A percentile compares a stretch with the other conserved stretches of the same genome.
phyloP scores from a whole-genome alignment of 2,329 filamentous ascomycete genomes.

The Thielaviopsis ethacetica region DNA sequence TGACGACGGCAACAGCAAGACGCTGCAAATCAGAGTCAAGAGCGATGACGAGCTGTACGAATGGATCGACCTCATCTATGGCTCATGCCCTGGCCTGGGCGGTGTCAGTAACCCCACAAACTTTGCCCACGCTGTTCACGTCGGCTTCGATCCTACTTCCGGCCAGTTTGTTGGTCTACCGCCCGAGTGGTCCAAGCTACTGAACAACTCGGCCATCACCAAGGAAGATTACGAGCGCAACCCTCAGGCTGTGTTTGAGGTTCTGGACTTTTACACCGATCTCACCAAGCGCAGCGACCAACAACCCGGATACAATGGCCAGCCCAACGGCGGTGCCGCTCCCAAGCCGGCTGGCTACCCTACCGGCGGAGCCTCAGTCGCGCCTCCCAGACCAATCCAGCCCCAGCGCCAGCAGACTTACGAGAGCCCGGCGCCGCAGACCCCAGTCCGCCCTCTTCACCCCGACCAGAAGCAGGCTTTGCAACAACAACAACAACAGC shows the following conservation, averaged over 20 bases:
- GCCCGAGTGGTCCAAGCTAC: conserved; percentile 89
- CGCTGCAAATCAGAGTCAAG: conserved; percentile 84
- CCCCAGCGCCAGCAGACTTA: conserved; percentile 26
- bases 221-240: conserved; percentile 98
- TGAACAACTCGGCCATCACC: conserved; percentile 92
- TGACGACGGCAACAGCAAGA: conserved; percentile 65
- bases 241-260: conserved; percentile 69
- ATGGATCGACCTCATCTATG: conserved; percentile 97
- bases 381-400: conserved; percentile 44
- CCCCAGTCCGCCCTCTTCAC: conserved; percentile 3
- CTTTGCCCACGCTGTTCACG: conserved; percentile 92
- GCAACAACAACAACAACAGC: conserved; percentile 10
- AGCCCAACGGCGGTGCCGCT: conserved; percentile 47
- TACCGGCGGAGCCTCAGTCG: conserved; percentile 40
- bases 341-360: conserved; percentile 49
- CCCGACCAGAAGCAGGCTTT: conserved; percentile 6
- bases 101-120: conserved; percentile 97
- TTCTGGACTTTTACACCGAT: conserved; percentile 72
- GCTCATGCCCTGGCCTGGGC: conserved; percentile 90
- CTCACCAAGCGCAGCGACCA: conserved; percentile 62
- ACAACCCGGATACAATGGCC: conserved; percentile 39
- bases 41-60: conserved; percentile 94
- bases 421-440: conserved; percentile 4
- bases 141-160: conserved; percentile 89
- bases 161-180: conserved; percentile 91